Conservation (phyloP, 1,284 basidiomycete genomes). For the Phenoliferia sp. region DNA sequence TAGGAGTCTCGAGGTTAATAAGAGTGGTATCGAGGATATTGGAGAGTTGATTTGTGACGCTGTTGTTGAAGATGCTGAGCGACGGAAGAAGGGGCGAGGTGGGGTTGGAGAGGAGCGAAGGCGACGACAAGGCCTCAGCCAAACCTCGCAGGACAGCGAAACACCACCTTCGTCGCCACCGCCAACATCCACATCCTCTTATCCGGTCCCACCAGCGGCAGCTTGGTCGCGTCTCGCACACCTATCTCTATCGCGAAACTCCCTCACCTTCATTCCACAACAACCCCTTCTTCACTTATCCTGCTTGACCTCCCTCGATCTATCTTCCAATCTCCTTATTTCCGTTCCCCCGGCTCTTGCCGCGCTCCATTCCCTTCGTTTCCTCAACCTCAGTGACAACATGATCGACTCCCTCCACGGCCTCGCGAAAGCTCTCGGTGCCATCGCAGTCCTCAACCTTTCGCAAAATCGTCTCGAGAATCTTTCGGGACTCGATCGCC, state of each 20-base stretch:
- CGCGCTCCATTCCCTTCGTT: constrained; percentile 67
- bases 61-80: constrained; percentile 65
- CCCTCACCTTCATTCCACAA: constrained; percentile 72
- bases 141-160: constrained; percentile 29
- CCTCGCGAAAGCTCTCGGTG: constrained; percentile 70
- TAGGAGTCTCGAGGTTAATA: constrained; percentile 64
- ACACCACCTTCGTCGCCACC: constrained; percentile 37
- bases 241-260: constrained; percentile 74
- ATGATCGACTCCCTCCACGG: constrained; percentile 93
- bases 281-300: constrained; percentile 52
- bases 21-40: constrained; percentile 77
- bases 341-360: constrained; percentile 59
- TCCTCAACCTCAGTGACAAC: constrained; percentile 87
- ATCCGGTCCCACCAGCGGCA: constrained; percentile 52
- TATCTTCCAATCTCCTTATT: constrained; percentile 45
- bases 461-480: constrained; percentile 84
- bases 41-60: constrained; percentile 70
- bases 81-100: constrained; percentile 44
- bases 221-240: constrained; percentile 76
- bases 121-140: constrained; percentile 4
- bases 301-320: constrained; percentile 41
- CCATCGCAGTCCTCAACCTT: constrained; percentile 69
- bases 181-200: neutral
- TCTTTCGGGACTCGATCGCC: constrained; percentile 84
- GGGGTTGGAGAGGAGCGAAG: constrained; percentile 17